Conservation (phyloP, 306 rosid species). For the Pterocarpus macrocarpus region DNA sequence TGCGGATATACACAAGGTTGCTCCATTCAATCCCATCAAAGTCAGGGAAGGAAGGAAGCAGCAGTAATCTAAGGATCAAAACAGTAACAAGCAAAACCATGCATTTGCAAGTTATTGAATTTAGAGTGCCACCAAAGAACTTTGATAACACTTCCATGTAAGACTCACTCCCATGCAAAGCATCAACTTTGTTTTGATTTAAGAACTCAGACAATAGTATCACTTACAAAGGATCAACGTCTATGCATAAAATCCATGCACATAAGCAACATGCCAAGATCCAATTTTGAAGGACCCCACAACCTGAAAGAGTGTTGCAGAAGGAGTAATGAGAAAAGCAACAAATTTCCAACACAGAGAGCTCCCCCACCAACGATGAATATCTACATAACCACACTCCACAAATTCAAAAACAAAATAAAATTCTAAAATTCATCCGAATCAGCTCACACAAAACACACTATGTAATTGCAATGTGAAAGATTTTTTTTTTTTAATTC, state of each 20-base stretch:
- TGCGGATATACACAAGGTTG: slow-evolving; percentile 50
- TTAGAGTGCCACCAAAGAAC: slow-evolving; percentile 54
- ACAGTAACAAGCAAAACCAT: slow-evolving; percentile 59
- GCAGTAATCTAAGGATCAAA: slow-evolving; percentile 67
- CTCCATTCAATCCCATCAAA: slow-evolving; percentile 57
- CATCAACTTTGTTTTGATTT: slow-evolving; percentile 21
- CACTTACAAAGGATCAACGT: slow-evolving; percentile 38
- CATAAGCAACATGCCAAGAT: slow-evolving; percentile 10
- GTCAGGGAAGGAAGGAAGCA: slow-evolving; percentile 59
- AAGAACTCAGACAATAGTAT: slow-evolving; percentile 32
- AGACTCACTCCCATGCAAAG: slow-evolving; percentile 48
- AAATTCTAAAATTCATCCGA: neutral
- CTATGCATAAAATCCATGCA: slow-evolving; percentile 20
- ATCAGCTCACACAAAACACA: neutral
- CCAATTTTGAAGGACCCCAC: slow-evolving; percentile 31
- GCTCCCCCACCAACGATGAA: slow-evolving; percentile 1
- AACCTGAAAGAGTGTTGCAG: slow-evolving; percentile 28
- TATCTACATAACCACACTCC: slow-evolving; percentile 38
- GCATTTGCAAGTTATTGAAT: slow-evolving; percentile 70
- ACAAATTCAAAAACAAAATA: neutral
- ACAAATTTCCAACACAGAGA: slow-evolving; percentile 31
- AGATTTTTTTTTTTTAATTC: slow-evolving; percentile 16
- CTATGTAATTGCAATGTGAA: slow-evolving; percentile 5
- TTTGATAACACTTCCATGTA: slow-evolving; percentile 65
- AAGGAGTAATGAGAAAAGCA: slow-evolving; percentile 1